Base-by-base conservation (phyloP, 192 early-diverging fungal genomes). In the Coemansia erecta region DNA sequence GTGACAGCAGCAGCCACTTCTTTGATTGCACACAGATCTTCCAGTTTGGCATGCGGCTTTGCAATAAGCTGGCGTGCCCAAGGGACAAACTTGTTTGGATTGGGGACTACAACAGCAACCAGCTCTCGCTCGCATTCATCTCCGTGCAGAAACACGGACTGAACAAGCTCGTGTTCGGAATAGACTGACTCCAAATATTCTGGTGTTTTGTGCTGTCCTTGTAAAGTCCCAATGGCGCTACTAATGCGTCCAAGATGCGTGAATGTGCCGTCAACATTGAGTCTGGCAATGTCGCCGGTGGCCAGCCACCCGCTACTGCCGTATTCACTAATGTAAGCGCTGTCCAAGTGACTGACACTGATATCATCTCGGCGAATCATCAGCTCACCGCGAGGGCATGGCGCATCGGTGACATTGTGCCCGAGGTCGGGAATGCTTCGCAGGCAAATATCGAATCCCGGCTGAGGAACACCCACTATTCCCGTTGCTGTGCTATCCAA, bases 101-200 rank as follows among this genome's bases (percentile, higher is more conserved):
- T 81, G 18, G 96, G 96, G 2, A 93, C 88, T 15, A 93, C 83
- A 33, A 99, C 66, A 37, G 81, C 92, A 15, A 98, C 90, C 24
- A 96, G 63, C 24, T 87, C 84, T 14, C 83, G 72, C 75, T 91
- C 85, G 31, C 90, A 64, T 6, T 85, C 85, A 53, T 95, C 87
- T 22, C 93, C 97, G 76, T 96, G 86, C 7, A 95, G 44, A 26
- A 50, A 14, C 48, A 50, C 24, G 0, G 12, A 14, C 13, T 50
- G 15, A n/a, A 50, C 11, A 13, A 95, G 66, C 39, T 68, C 72
- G 60, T 87, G 81, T 66, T 86, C 83, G 19, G 70, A 57, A 67
- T 90, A 89, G 17, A 87, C 73, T 18, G 66, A 62, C 68, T 97
- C 93, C 46, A 95, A 81, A 72, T 90, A 87, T 60, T 95, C 95